A percentile compares a stretch with the other conserved stretches of the same genome.
These are phyloP conservation scores for Syzygium syzygioides DNA, from an alignment of 441 rosid genomes.

Conservation along the genomic window DNA sequence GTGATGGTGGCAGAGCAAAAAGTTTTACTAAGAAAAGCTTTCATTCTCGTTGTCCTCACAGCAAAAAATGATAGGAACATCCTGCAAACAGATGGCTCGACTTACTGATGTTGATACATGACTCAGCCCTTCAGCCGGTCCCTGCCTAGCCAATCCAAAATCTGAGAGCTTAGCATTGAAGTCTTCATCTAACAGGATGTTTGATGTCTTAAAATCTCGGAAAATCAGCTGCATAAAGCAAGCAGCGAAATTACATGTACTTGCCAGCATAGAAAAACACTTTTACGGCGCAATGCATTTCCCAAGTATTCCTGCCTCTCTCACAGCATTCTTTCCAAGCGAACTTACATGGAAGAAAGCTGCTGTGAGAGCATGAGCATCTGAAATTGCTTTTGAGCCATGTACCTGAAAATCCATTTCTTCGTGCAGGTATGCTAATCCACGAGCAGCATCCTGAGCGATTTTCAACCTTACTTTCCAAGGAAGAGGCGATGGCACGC, in stretches of 20 bases:
- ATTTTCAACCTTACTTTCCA: constrained; percentile 76
- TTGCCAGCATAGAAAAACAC: neutral
- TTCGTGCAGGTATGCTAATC: constrained; percentile 90
- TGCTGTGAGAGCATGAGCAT: neutral
- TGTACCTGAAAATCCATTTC: constrained; percentile 95
- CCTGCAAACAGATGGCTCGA: neutral
- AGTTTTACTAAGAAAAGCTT: neutral
- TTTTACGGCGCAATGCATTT: neutral
- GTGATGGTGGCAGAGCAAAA: neutral
- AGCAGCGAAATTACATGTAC: constrained; percentile 9
- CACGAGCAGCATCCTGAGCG: constrained; percentile 87
- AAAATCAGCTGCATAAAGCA: constrained; percentile 58
- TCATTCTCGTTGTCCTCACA: neutral
- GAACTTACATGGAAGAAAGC: neutral
- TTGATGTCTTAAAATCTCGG: constrained; percentile 89
- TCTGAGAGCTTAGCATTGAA: constrained; percentile 91
- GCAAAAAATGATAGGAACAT: neutral
- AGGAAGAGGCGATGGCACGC: constrained; percentile 40
- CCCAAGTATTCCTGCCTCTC: neutral
- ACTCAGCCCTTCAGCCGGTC: constrained; percentile 85
- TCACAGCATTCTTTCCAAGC: neutral
- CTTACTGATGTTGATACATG: constrained; percentile 90
- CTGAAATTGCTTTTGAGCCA: neutral
- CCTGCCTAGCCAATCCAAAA: constrained; percentile 91
- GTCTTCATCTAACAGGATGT: constrained; percentile 75